Percentiles rank a stretch among this genome's conserved stretches.
phyloP scores from a whole-genome alignment of 2,329 filamentous ascomycete species.

The Fusarium bulbicola region DNA sequence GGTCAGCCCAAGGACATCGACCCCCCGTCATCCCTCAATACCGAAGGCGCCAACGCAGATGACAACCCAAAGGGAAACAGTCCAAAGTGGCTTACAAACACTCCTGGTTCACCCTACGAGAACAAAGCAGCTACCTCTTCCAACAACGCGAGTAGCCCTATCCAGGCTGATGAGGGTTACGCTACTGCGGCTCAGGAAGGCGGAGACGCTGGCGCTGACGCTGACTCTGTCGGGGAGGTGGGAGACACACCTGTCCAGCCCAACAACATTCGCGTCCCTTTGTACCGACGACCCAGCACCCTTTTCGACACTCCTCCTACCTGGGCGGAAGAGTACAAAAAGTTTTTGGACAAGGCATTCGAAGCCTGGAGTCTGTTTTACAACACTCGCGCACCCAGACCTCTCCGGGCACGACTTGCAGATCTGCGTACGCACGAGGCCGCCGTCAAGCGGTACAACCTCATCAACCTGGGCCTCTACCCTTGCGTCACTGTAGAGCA shows the following conservation, averaged over 20 bases:
- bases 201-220: neutral
- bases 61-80: neutral
- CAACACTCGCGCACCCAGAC: neutral
- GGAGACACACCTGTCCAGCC: neutral
- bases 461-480: neutral
- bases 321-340: neutral
- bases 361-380: neutral
- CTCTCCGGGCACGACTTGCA: neutral
- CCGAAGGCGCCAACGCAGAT: neutral
- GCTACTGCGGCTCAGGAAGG: neutral
- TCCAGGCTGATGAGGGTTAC: neutral
- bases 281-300: neutral
- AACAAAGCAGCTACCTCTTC: neutral
- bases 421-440: neutral
- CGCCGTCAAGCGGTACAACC: neutral
- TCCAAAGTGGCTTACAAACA: neutral
- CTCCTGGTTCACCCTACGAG: neutral
- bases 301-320: neutral
- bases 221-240: neutral
- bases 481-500: neutral
- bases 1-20: neutral
- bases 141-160: neutral
- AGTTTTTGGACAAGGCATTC: neutral
- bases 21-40: no score
- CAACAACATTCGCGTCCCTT: neutral